A percentile compares a stretch with the other conserved stretches of the same genome.
These are phyloP conservation scores for Rhizopus sp. DNA, from an alignment of 371 early-diverging fungal species.

Conservation along the genomic window DNA sequence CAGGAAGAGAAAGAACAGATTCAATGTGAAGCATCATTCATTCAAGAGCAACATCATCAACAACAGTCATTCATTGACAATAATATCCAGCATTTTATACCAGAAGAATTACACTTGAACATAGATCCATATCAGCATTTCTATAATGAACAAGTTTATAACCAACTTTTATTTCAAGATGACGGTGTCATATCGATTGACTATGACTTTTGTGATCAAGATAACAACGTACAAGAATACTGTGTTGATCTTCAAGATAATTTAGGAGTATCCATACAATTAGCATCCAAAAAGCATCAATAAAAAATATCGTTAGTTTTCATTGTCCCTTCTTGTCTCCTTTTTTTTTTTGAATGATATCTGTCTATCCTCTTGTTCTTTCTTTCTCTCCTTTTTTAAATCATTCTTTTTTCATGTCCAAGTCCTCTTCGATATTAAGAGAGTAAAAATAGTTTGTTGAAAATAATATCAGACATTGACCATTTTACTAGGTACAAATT, in stretches of 20 bases:
- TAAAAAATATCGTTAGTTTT: slow-evolving; percentile 1
- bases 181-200: background rate
- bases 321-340: background rate
- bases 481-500: slow-evolving; percentile 50
- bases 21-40: no score
- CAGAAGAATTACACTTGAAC: slow-evolving; percentile 1
- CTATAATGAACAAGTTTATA: slow-evolving; percentile 5
- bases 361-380: background rate
- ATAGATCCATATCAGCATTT: slow-evolving; percentile 5
- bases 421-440: slow-evolving; percentile 9
- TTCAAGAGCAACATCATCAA: no score
- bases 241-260: background rate
- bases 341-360: background rate
- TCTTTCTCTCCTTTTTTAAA: slow-evolving; percentile 4
- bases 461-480: background rate
- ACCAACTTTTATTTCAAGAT: background rate
- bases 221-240: background rate
- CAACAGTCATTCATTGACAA: no score
- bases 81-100: slow-evolving; percentile 2
- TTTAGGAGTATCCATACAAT: slow-evolving; percentile 6
- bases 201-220: background rate
- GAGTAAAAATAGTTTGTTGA: slow-evolving; percentile 2
- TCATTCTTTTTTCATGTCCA: slow-evolving; percentile 8
- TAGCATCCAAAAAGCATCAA: slow-evolving; percentile 3
- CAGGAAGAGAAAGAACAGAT: no score